Evolutionary conservation across 495 filamentous ascomycete genomes (phyloP).

Genomic region (Parathielavia hyrcaniae): DNA sequence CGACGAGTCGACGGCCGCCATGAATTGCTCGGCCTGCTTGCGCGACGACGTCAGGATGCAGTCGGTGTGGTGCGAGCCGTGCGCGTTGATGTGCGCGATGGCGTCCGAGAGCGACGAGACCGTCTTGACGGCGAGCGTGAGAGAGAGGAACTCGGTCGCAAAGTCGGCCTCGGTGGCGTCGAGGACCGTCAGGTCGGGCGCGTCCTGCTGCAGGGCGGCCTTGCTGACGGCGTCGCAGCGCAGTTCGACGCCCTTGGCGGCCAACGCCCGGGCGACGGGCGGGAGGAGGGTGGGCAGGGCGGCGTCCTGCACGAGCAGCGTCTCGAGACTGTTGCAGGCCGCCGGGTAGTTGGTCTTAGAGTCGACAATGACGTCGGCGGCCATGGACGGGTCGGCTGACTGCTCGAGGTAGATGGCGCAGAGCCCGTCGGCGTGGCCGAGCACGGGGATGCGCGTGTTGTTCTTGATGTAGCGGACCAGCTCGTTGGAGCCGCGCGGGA

Average conservation of each 20-base stretch:
- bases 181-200: constrained; percentile 46
- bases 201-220: constrained; percentile 45
- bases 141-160: constrained; percentile 81
- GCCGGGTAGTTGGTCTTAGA: constrained; percentile 91
- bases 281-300: constrained; percentile 66
- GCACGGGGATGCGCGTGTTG: constrained; percentile 87
- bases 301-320: constrained; percentile 73
- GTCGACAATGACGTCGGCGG: constrained; percentile 76
- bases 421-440: constrained; percentile 93
- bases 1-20: constrained; percentile 76
- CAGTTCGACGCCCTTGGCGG: constrained; percentile 71
- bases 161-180: constrained; percentile 65
- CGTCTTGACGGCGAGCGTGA: constrained; percentile 77
- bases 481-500: constrained; percentile 89
- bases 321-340: constrained; percentile 92
- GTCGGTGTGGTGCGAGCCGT: constrained; percentile 94
- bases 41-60: constrained; percentile 68
- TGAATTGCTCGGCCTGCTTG: constrained; percentile 67
- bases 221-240: constrained; percentile 71
- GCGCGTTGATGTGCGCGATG: constrained; percentile 79
- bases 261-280: constrained; percentile 59
- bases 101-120: constrained; percentile 63
- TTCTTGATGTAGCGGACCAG: constrained; percentile 86
- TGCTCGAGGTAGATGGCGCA: constrained; percentile 83
- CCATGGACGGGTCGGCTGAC: constrained; percentile 65